A percentile compares a stretch with the other conserved stretches of the same genome.
Conservation (phyloP, 495 filamentous ascomycete genomes). For the Xylaria sp. region DNA sequence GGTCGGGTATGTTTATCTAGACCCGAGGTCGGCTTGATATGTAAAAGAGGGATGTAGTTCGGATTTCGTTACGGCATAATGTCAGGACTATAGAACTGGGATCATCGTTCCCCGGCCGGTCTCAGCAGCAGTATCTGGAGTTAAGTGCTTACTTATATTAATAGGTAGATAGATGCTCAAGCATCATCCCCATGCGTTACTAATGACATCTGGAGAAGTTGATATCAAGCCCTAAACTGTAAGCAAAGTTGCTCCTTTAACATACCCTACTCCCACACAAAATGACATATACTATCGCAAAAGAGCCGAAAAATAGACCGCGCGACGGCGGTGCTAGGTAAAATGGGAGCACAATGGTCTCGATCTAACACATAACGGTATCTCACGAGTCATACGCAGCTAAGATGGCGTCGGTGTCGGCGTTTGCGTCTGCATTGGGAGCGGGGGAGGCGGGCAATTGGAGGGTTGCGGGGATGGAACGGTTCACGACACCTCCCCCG, state of each 20-base stretch:
- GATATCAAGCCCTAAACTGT: not conserved
- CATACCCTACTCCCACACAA: not conserved
- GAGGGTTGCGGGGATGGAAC: slow-evolving; percentile 22
- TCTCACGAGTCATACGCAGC: slow-evolving; percentile 14
- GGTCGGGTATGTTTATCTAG: not conserved
- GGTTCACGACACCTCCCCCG: slow-evolving; percentile 12
- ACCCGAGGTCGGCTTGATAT: not conserved
- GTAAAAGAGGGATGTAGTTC: not conserved
- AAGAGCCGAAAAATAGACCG: slow-evolving; percentile 4
- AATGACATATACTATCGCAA: not conserved
- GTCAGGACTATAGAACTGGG: not conserved
- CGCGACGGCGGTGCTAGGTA: not conserved
- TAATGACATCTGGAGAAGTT: not conserved
- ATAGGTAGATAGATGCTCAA: not conserved
- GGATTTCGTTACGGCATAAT: not conserved
- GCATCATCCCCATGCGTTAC: not conserved
- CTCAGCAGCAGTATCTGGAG: not conserved
- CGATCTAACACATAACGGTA: not conserved
- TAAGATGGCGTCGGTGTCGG: not conserved
- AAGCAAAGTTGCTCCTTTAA: not conserved
- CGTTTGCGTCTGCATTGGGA: not conserved
- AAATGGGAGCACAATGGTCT: not conserved
- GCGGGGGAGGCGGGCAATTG: slow-evolving; percentile 12
- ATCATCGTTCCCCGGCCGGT: not conserved
- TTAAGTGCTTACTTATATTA: not conserved